Percentiles rank a stretch among this genome's conserved stretches.
Conservation (phyloP, 345 rosid genomes). For the Carallia brachiata region DNA sequence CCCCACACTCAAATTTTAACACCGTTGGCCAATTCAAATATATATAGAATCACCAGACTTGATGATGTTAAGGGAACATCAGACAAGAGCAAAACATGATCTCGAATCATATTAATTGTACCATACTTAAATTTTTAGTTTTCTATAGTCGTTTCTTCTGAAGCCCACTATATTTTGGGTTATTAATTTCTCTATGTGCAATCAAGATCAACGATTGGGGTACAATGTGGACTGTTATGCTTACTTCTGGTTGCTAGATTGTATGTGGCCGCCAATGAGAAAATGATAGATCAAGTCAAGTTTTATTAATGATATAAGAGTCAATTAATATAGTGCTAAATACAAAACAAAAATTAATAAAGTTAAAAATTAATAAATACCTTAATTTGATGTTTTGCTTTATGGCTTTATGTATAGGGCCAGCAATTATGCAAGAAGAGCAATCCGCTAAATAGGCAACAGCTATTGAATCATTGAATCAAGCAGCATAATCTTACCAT, state of each 20-base stretch:
- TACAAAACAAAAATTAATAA: too few species aligned
- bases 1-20: constrained; percentile 12
- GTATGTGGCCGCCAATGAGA: too few species aligned
- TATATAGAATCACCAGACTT: constrained; percentile 17
- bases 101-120: constrained; percentile 24
- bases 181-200: constrained; percentile 32
- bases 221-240: constrained; percentile 11
- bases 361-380: too few species aligned
- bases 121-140: constrained; percentile 17
- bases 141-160: constrained; percentile 17
- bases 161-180: constrained; percentile 27
- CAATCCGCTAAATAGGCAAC: too few species aligned
- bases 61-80: constrained; percentile 29
- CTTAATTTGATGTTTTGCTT: too few species aligned
- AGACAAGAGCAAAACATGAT: constrained; percentile 27
- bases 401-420: too few species aligned
- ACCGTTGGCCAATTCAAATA: constrained; percentile 25
- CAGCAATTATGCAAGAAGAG: too few species aligned
- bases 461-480: too few species aligned
- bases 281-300: too few species aligned
- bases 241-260: background rate
- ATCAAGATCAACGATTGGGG: constrained; percentile 22
- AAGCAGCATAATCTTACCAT: too few species aligned
- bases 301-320: too few species aligned
- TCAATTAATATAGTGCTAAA: too few species aligned